A percentile compares a stretch with the other conserved stretches of the same genome.
Evolutionary conservation across 257 asterid species (phyloP).

Genomic region (Scutellaria barbata): DNA sequence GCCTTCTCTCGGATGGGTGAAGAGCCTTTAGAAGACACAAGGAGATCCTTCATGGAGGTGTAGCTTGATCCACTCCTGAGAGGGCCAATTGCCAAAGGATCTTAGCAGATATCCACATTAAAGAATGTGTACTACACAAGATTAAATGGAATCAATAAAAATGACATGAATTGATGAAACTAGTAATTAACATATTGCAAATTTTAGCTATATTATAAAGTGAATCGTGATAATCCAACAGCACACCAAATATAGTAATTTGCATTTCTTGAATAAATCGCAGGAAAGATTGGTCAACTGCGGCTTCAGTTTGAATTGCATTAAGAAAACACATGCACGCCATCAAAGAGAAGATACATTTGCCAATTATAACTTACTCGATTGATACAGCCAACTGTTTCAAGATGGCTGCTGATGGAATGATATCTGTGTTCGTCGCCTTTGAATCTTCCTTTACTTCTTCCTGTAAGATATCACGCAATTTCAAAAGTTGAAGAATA

Average conservation of each 20-base stretch:
- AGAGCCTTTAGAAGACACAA: conserved; percentile 75
- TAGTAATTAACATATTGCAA: conserved; percentile 21
- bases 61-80: conserved; percentile 66
- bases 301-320: conserved; percentile 22
- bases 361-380: conserved; percentile 62
- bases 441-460: conserved; percentile 53
- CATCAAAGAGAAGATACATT: conserved; percentile 27
- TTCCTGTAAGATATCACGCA: conserved; percentile 42
- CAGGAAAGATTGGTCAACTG: conserved; percentile 14
- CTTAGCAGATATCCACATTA: conserved; percentile 25
- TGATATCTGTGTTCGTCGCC: conserved; percentile 52
- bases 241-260: conserved; percentile 19
- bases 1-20: conserved; percentile 97
- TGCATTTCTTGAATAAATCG: conserved; percentile 12
- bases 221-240: conserved; percentile 9
- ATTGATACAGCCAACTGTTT: conserved; percentile 89
- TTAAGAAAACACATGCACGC: conserved; percentile 12
- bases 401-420: conserved; percentile 70
- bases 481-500: conserved; percentile 29
- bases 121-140: conserved; percentile 16
- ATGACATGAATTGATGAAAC: conserved; percentile 29
- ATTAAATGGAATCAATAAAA: conserved; percentile 12
- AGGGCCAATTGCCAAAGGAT: conserved; percentile 29
- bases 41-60: conserved; percentile 83
- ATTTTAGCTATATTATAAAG: conserved; percentile 20